Base-by-base conservation (phyloP, 768 basidiomycete species). In the Dacryopinax spathularia region DNA sequence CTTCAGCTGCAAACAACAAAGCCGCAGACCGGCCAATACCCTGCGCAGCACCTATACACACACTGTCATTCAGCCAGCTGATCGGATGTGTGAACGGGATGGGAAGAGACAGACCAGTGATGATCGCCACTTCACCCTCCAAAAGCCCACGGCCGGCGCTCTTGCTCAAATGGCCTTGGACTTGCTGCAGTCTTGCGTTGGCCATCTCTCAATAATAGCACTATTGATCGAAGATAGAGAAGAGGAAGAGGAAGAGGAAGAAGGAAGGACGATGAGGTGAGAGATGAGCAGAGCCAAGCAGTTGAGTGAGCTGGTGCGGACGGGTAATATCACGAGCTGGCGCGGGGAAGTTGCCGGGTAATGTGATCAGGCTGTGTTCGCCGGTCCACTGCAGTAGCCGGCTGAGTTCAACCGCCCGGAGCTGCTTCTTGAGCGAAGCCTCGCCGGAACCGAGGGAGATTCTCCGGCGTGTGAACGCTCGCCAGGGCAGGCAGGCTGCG, bases 1-100 rank as follows among this genome's bases (percentile, higher is more conserved):
- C 90, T 71, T 92, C 90, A 66, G 84, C 84, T 3, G 89, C 86
- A 68, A 90, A 91, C 39, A 89, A 77, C 33, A 91, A 75, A 1
- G 90, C 90, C 36, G 81, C 78, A 33, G 85, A 83, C 48, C 80
- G 80, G 2, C 90, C 90, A 64, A 92, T 92, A 66, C 89, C 90
- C 83, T 88, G 88, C 25, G 85, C 88, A 70, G 86, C 86, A 72
- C 88, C 86, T 87, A 64, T 34, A 60, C 66, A 61, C 31, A 25
- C 33, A 63, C 61, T 22, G 22, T 63, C 33, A 63, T 64, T 62
- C 56, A 62, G 64, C 61, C 34, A 29, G 7, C 20, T 18, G 31
- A n/a, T 41, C 13, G 18, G n/a, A 16, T 34, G 34, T 18, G 33
- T 29, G 31, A n/a, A 33, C 33, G 18, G n/a, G 34, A 34, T 20